Evolutionary conservation across 208 protist genomes (phyloP).

Genomic region (Porcisia hertigi): DNA sequence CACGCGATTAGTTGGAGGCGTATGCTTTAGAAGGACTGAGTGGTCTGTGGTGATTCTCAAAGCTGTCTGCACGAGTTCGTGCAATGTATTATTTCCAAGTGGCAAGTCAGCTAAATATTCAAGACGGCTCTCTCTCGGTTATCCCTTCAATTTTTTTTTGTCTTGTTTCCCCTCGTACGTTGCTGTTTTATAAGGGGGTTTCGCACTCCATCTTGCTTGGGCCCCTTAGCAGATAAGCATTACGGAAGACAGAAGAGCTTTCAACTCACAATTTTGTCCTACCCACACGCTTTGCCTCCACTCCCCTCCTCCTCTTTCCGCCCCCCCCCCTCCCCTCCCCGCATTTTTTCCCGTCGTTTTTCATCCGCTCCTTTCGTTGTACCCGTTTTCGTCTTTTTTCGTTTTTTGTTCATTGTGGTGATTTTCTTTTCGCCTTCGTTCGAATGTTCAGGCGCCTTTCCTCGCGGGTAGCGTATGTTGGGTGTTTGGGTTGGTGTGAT

Average conservation of each 20-base stretch:
- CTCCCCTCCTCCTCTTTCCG: not conserved
- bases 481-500: not conserved
- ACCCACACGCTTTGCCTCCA: too few species aligned
- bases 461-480: not conserved
- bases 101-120: not conserved
- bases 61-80: not conserved
- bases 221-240: too few species aligned
- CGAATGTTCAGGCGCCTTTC: not conserved
- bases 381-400: not conserved
- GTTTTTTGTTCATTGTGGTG: not conserved
- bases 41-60: not conserved
- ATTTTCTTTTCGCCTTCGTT: not conserved
- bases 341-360: not conserved
- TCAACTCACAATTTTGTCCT: too few species aligned
- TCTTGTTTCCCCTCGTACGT: not conserved
- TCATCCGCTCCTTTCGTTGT: not conserved
- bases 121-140: not conserved
- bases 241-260: too few species aligned
- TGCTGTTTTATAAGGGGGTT: too few species aligned
- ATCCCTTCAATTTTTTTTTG: not conserved
- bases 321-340: not conserved
- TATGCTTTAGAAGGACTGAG: not conserved
- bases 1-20: not conserved
- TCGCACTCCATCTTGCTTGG: too few species aligned
- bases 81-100: not conserved